Evolutionary conservation across 2,329 filamentous ascomycete genomes (phyloP).

Genomic region (Metarhizium robertsii): DNA sequence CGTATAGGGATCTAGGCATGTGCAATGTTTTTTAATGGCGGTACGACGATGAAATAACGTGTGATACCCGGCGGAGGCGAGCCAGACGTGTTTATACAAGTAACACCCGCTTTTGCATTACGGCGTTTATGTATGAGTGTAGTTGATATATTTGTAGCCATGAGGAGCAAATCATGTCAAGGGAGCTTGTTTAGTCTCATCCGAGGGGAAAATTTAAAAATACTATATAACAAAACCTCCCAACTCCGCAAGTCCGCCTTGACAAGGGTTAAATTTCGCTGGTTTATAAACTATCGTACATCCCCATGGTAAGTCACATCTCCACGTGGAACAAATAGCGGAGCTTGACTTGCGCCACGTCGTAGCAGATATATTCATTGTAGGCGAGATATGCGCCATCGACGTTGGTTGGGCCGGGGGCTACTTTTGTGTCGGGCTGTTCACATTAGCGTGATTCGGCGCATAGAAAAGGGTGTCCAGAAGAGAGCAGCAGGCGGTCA

Average conservation of each 20-base stretch:
- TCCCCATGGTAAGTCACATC: slow-evolving; percentile 21
- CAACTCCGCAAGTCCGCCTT: no score
- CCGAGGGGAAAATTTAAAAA: no score
- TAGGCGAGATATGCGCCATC: slow-evolving; percentile 43
- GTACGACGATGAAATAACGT: neutral
- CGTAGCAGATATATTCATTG: slow-evolving; percentile 68
- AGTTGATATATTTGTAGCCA: no score
- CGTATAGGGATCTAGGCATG: neutral
- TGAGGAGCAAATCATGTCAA: no score
- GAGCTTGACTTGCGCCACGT: slow-evolving; percentile 59
- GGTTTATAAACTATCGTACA: no score
- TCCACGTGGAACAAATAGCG: slow-evolving; percentile 60
- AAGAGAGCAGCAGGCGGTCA: neutral
- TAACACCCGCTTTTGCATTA: neutral
- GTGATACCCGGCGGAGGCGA: neutral
- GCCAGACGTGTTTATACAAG: no score
- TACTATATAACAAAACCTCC: no score
- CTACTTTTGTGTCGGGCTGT: slow-evolving; percentile 39
- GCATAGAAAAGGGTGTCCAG: neutral
- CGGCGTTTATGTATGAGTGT: neutral
- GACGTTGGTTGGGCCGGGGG: slow-evolving; percentile 39
- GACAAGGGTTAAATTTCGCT: no score
- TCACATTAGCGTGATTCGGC: neutral
- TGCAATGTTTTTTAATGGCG: neutral
- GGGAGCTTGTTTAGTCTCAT: no score